Percentiles rank a stretch among this genome's conserved stretches.
Conservation (phyloP, 1,284 basidiomycete species). For the Ceratobasidium sp. region DNA sequence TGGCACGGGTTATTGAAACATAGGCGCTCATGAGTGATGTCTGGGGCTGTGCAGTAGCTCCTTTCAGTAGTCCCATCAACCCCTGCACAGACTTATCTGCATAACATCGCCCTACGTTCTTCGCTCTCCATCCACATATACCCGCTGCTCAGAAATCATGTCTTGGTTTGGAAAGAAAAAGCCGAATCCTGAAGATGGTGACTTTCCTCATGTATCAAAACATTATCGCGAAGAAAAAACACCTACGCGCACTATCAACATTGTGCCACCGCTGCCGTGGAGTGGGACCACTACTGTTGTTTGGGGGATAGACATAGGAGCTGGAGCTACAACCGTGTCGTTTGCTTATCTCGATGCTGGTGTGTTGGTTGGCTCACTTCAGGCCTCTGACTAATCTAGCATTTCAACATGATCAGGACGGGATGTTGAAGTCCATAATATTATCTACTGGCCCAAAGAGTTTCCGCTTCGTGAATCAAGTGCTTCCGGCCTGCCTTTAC, state of each 20-base stretch:
- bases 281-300: slow-evolving; percentile 4
- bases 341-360: slow-evolving; percentile 19
- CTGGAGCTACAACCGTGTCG: slow-evolving; percentile 13
- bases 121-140: too few relatives aligned
- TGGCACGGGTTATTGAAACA: too few relatives aligned
- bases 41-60: too few relatives aligned
- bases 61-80: too few relatives aligned
- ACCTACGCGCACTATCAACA: not conserved
- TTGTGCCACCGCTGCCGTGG: slow-evolving; percentile 11
- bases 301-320: slow-evolving; percentile 19
- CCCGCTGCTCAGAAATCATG: not conserved
- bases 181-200: slow-evolving; percentile 21
- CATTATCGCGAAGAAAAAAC: slow-evolving; percentile 22
- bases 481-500: not conserved
- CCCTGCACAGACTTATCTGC: too few relatives aligned
- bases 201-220: slow-evolving; percentile 19
- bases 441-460: slow-evolving; percentile 31
- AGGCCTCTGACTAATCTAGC: not conserved
- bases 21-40: too few relatives aligned
- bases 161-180: slow-evolving; percentile 39
- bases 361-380: not conserved
- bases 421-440: slow-evolving; percentile 28
- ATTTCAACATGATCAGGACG: not conserved
- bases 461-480: slow-evolving; percentile 25
- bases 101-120: too few relatives aligned